phyloP scores from a whole-genome alignment of 2,329 filamentous ascomycete genomes.

The Pseudodiploospora longispora region DNA sequence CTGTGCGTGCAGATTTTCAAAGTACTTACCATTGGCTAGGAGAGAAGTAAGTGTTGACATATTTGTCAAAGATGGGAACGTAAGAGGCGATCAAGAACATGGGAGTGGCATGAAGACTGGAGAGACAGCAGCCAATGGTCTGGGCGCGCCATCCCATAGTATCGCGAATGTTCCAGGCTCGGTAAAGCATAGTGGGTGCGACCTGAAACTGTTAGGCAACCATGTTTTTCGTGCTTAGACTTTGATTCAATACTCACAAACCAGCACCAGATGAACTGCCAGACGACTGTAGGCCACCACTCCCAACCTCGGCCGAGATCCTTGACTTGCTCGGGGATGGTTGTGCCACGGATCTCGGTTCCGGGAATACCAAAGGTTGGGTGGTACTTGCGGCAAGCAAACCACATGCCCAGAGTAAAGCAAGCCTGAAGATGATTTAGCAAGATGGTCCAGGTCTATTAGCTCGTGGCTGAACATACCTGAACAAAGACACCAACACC shows the following conservation, averaged over 20 bases:
- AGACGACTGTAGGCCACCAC: constrained; percentile 50
- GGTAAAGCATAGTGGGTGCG: constrained; percentile 43
- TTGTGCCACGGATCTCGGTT: constrained; percentile 22
- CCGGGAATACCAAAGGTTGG: constrained; percentile 37
- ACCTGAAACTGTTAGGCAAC: constrained; percentile 19
- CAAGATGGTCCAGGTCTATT: not conserved
- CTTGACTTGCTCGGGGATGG: constrained; percentile 32
- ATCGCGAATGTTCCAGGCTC: constrained; percentile 45
- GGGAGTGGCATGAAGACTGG: constrained; percentile 52
- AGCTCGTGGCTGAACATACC: constrained; percentile 23
- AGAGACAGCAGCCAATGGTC: constrained; percentile 34
- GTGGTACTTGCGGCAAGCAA: constrained; percentile 51
- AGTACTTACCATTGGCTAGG: constrained; percentile 51
- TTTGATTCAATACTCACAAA: constrained; percentile 21
- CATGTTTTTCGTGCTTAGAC: not conserved
- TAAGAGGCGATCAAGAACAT: constrained; percentile 54
- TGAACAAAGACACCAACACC: constrained; percentile 40
- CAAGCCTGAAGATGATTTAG: constrained; percentile 32
- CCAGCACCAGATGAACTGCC: constrained; percentile 49
- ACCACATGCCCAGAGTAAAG: constrained; percentile 45
- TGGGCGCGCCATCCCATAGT: constrained; percentile 50
- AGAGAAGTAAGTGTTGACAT: constrained; percentile 43
- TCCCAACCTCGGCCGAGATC: constrained; percentile 44
- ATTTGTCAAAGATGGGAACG: constrained; percentile 34
- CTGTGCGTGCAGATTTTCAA: constrained; percentile 11